A percentile compares a stretch with the other conserved stretches of the same genome.
Conservation (phyloP, 805 yeast genomes). For the Yarrowia keelungensis region DNA sequence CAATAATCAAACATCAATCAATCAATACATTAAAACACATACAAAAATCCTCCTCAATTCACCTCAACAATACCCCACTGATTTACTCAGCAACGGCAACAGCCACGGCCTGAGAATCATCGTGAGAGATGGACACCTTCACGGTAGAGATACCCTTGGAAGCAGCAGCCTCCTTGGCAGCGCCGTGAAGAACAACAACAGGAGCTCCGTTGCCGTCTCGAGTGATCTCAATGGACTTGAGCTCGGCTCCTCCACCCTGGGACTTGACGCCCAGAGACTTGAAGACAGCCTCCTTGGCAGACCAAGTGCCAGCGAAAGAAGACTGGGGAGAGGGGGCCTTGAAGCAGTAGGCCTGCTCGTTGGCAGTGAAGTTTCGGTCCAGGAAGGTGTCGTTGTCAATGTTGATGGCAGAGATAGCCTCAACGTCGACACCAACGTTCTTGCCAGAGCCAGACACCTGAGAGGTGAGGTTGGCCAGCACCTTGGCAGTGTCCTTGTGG, state of each 20-base stretch:
- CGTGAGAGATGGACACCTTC: constrained; percentile 92
- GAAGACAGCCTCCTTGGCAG: constrained; percentile 99
- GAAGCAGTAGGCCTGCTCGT: constrained; percentile 80
- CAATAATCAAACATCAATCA: neutral
- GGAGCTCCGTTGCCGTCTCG: constrained; percentile 81
- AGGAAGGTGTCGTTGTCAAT: constrained; percentile 88
- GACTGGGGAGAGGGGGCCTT: constrained; percentile 80
- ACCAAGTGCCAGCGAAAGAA: constrained; percentile 97
- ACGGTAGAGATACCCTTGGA: constrained; percentile 72
- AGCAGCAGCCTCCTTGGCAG: constrained; percentile 75
- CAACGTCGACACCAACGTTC: constrained; percentile 97
- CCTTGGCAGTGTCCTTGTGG: constrained; percentile 67
- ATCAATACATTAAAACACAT: constrained; percentile 11
- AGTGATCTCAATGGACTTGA: constrained; percentile 86
- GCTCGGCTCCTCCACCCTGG: constrained; percentile 93
- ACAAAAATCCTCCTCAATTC: constrained; percentile 18
- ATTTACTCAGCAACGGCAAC: constrained; percentile 69
- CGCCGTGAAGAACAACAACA: constrained; percentile 74
- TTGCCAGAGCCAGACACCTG: constrained; percentile 55
- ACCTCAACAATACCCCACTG: neutral
- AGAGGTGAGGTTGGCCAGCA: constrained; percentile 64
- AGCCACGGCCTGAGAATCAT: constrained; percentile 96
- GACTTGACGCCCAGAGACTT: constrained; percentile 89
- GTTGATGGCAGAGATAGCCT: constrained; percentile 80
- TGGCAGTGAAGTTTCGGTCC: constrained; percentile 86